phyloP scores from a whole-genome alignment of 2,329 filamentous ascomycete genomes.

The Phialophora expanda region DNA sequence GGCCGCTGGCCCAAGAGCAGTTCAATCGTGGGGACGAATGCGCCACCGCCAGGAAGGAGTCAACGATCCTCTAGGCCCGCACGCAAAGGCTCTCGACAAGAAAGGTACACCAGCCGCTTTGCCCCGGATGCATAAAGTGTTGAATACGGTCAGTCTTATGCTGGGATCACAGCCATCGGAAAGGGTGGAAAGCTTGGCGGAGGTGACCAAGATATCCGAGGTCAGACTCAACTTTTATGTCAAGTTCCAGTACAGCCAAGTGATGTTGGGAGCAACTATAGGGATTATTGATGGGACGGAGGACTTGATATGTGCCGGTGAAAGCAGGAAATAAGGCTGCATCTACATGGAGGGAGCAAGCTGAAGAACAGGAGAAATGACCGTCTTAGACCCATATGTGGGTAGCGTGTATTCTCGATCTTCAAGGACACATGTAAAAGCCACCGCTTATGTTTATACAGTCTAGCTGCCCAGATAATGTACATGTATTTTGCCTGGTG shows the following conservation, averaged over 20 bases:
- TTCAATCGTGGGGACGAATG: slow-evolving; percentile 29
- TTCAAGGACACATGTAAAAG: background rate
- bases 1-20: slow-evolving; percentile 19
- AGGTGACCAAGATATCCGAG: background rate
- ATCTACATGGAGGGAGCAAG: background rate
- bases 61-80: slow-evolving; percentile 18
- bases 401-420: too few species aligned
- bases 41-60: slow-evolving; percentile 30
- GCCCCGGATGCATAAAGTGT: background rate
- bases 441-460: background rate
- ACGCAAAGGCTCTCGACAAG: slow-evolving; percentile 29
- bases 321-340: background rate
- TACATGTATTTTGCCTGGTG: too few species aligned
- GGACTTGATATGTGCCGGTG: background rate
- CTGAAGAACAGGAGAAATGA: background rate
- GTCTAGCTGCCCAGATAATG: background rate
- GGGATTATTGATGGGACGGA: background rate
- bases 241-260: background rate
- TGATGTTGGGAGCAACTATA: background rate
- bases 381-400: too few species aligned
- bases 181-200: background rate
- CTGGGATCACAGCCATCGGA: background rate
- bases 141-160: background rate
- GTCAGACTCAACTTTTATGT: background rate
- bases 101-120: slow-evolving; percentile 26